These are phyloP conservation scores for Zasmidium cellare DNA, from an alignment of 2,329 filamentous ascomycete species.

Conservation along the genomic window DNA sequence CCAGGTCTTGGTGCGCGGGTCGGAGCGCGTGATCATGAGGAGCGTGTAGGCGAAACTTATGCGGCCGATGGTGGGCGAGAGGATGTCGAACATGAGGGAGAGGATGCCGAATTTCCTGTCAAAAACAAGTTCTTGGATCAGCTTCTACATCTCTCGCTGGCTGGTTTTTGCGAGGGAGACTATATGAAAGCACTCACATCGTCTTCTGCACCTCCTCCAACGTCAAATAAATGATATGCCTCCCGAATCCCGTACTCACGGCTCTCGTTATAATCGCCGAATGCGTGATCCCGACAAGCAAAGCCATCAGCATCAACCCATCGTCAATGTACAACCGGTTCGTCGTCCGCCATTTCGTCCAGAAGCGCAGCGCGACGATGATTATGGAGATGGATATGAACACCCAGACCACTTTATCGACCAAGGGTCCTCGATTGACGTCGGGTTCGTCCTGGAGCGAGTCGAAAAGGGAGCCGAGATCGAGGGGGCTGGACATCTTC, in stretches of 20 bases:
- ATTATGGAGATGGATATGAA: constrained; percentile 28
- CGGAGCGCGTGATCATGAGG: constrained; percentile 29
- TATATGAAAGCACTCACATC: constrained; percentile 12
- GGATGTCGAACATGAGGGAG: constrained; percentile 25
- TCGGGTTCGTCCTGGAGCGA: constrained; percentile 7
- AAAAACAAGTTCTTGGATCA: no score
- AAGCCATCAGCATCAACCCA: constrained; percentile 25
- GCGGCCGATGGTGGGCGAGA: constrained; percentile 30
- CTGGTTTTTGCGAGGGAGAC: no score
- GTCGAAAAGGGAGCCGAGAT: constrained; percentile 3
- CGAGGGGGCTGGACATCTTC: background rate
- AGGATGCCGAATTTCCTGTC: constrained; percentile 24
- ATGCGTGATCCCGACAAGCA: constrained; percentile 27
- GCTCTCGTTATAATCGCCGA: constrained; percentile 24
- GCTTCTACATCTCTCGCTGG: no score
- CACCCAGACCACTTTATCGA: constrained; percentile 22
- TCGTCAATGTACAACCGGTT: constrained; percentile 31
- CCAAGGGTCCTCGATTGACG: constrained; percentile 13
- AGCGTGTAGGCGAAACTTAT: constrained; percentile 32
- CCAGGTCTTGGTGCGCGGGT: constrained; percentile 28
- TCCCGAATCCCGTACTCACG: constrained; percentile 25
- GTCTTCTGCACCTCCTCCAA: constrained; percentile 15
- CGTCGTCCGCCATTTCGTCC: constrained; percentile 25
- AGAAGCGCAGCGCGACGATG: constrained; percentile 23
- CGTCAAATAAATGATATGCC: constrained; percentile 27